A percentile compares a stretch with the other conserved stretches of the same genome.
These are phyloP conservation scores for Salix udensis DNA, from an alignment of 345 rosid species.

Conservation along the genomic window DNA sequence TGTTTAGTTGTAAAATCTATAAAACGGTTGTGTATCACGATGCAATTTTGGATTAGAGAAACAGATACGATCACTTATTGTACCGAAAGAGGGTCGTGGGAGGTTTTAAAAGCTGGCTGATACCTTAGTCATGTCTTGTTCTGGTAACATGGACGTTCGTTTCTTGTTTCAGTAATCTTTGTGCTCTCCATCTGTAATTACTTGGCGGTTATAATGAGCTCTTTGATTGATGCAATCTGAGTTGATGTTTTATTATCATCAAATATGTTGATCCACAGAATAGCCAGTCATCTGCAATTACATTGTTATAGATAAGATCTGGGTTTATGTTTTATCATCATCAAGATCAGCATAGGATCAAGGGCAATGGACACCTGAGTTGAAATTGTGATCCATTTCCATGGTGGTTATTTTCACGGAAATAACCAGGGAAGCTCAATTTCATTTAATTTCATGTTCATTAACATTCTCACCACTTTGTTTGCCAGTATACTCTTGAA, in stretches of 20 bases:
- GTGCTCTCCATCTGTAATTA: constrained; percentile 5
- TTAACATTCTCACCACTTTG: no score
- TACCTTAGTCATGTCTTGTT: not conserved
- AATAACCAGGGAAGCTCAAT: no score
- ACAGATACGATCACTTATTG: constrained; percentile 7
- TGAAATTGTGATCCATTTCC: no score
- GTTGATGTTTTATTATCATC: not conserved
- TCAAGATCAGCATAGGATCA: no score
- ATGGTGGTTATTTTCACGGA: no score
- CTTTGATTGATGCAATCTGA: not conserved
- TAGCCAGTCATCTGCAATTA: no score
- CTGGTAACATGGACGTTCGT: not conserved
- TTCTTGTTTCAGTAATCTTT: not conserved
- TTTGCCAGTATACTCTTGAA: no score
- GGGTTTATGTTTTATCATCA: no score
- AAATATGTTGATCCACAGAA: no score
- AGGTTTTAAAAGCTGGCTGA: not conserved
- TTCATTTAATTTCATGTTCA: no score
- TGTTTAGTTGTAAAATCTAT: constrained; percentile 10
- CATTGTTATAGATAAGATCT: no score
- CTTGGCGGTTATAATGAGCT: not conserved
- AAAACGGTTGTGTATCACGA: constrained; percentile 4
- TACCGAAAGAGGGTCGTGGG: constrained; percentile 8
- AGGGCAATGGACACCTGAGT: no score
- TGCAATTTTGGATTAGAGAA: constrained; percentile 26